phyloP scores from a whole-genome alignment of 257 asterid genomes.

The Capsicum rhomboideum region DNA sequence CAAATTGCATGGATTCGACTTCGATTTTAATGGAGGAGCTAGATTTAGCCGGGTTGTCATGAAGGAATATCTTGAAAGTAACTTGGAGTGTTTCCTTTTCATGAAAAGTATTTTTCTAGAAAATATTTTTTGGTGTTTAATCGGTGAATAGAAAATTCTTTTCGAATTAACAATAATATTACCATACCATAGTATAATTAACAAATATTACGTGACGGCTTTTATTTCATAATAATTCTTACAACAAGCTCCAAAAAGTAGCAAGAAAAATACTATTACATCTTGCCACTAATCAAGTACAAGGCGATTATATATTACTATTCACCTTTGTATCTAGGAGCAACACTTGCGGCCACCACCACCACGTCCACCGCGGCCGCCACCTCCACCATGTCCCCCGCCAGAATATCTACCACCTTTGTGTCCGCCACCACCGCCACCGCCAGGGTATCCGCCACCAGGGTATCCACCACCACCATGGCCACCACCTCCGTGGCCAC shows the following conservation, averaged over 20 bases:
- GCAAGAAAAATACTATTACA: neutral
- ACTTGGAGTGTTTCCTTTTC: too few relatives aligned
- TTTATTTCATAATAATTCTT: neutral
- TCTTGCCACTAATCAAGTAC: neutral
- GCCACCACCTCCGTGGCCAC: neutral
- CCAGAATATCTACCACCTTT: neutral
- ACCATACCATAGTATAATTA: neutral
- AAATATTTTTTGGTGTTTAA: too few relatives aligned
- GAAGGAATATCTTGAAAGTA: too few relatives aligned
- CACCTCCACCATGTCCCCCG: neutral
- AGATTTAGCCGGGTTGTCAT: too few relatives aligned
- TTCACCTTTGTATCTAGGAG: neutral
- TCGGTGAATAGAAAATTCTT: too few relatives aligned
- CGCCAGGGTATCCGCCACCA: conserved; percentile 5
- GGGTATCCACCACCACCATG: conserved; percentile 3
- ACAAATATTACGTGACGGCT: neutral
- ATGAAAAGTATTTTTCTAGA: too few relatives aligned
- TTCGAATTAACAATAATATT: too few relatives aligned
- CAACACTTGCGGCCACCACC: neutral
- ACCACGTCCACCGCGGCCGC: neutral
- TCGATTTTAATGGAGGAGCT: too few relatives aligned
- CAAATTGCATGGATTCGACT: too few relatives aligned
- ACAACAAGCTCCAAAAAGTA: neutral
- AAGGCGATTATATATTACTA: neutral
- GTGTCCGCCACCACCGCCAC: neutral